Conservation (phyloP, 2,329 filamentous ascomycete genomes). For the Fusarium oligoseptatum region DNA sequence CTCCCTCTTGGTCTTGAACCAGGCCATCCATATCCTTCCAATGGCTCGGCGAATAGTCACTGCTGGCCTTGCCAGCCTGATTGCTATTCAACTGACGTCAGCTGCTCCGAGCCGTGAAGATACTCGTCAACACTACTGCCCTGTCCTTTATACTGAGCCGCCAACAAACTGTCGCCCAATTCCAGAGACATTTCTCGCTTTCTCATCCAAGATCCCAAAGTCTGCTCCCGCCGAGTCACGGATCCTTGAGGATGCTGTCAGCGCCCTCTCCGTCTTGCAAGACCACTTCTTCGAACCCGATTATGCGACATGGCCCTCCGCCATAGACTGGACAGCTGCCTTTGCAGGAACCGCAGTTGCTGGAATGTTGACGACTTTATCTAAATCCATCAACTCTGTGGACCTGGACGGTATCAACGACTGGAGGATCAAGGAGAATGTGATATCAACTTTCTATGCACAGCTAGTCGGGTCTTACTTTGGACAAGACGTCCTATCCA, state of each 20-base stretch:
- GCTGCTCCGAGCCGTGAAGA: conserved; percentile 28
- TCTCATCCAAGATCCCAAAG: conserved; percentile 17
- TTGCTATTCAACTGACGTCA: conserved; percentile 15
- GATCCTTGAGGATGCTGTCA: conserved; percentile 65
- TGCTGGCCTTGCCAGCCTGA: conserved; percentile 26
- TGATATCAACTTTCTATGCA: conserved; percentile 86
- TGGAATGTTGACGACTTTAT: conserved; percentile 78
- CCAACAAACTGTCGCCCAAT: conserved; percentile 36
- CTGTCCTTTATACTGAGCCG: conserved; percentile 37
- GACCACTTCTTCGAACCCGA: conserved; percentile 81
- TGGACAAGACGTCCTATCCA: conserved; percentile 81
- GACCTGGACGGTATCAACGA: conserved; percentile 52
- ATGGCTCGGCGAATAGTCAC: conserved; percentile 35
- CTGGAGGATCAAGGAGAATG: conserved; percentile 74
- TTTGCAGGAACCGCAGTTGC: conserved; percentile 86
- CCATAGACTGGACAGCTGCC: conserved; percentile 95
- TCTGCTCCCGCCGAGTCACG: conserved; percentile 31
- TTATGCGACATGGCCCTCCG: conserved; percentile 84
- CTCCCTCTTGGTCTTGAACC: background rate
- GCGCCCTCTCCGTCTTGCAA: conserved; percentile 82
- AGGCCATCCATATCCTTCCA: background rate
- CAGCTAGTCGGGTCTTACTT: conserved; percentile 86
- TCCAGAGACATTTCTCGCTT: conserved; percentile 40
- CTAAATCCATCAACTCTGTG: conserved; percentile 64
- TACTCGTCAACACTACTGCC: conserved; percentile 36